Conservation (phyloP, 2,329 filamentous ascomycete genomes). For the Cytospora leucostoma region DNA sequence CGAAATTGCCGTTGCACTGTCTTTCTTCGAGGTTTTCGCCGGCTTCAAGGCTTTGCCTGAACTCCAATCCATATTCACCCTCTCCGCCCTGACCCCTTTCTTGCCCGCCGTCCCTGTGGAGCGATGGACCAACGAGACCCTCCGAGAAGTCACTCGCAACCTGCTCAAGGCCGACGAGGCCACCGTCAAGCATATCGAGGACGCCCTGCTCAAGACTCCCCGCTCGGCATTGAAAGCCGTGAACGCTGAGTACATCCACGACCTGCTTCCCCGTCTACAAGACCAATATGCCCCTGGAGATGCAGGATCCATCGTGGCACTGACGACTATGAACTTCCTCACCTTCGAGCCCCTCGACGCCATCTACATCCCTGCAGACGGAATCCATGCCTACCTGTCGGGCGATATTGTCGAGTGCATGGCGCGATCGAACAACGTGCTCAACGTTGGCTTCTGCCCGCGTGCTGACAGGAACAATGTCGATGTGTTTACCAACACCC, state of each 20-base stretch:
- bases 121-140: constrained; percentile 56
- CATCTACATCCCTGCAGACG: constrained; percentile 71
- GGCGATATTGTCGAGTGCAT: constrained; percentile 80
- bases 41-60: constrained; percentile 69
- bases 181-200: constrained; percentile 54
- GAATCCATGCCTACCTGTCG: constrained; percentile 71
- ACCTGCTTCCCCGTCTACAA: constrained; percentile 65
- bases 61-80: constrained; percentile 59
- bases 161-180: constrained; percentile 57
- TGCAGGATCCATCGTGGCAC: constrained; percentile 67
- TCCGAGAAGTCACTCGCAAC: constrained; percentile 56
- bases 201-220: constrained; percentile 51
- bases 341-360: constrained; percentile 65
- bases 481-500: constrained; percentile 61
- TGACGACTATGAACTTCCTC: constrained; percentile 75
- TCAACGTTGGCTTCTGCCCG: constrained; percentile 75
- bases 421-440: constrained; percentile 73
- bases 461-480: constrained; percentile 63
- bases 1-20: constrained; percentile 73
- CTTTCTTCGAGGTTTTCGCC: constrained; percentile 73
- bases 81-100: constrained; percentile 57
- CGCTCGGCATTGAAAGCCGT: constrained; percentile 48
- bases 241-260: constrained; percentile 58
- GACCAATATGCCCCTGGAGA: constrained; percentile 65
- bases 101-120: constrained; percentile 45